phyloP scores from a whole-genome alignment of 2,329 filamentous ascomycete species.

The Nigrospora sphaerica region DNA sequence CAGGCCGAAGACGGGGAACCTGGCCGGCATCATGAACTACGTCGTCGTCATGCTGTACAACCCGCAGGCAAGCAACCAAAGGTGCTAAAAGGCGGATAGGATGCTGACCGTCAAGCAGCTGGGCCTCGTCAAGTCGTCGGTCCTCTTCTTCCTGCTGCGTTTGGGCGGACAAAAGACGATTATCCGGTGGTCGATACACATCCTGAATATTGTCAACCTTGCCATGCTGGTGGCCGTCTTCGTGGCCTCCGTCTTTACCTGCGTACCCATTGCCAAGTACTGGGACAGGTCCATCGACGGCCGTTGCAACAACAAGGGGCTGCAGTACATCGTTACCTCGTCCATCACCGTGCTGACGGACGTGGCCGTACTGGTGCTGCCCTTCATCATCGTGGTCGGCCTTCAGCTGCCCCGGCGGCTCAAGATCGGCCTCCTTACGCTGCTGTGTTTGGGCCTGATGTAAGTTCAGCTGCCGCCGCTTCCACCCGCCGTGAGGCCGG shows the following conservation, averaged over 20 bases:
- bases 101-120: conserved; percentile 8
- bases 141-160: conserved; percentile 22
- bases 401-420: conserved; percentile 8
- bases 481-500: not conserved
- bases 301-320: conserved; percentile 6
- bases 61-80: no score
- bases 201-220: conserved; percentile 18
- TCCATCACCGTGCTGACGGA: conserved; percentile 14
- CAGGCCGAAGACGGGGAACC: not conserved
- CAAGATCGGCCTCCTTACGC: conserved; percentile 7
- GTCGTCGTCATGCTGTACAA: conserved; percentile 22
- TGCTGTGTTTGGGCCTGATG: conserved; percentile 3
- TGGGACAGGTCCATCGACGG: conserved; percentile 14
- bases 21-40: conserved; percentile 15
- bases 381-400: conserved; percentile 11
- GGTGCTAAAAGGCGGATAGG: no score
- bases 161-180: conserved; percentile 16
- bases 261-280: conserved; percentile 15
- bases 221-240: conserved; percentile 19
- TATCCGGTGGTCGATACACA: conserved; percentile 17
- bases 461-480: not conserved
- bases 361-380: conserved; percentile 10
- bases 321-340: conserved; percentile 10
- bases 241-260: conserved; percentile 22
- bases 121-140: conserved; percentile 22